These are phyloP conservation scores for Oemleria cerasiformis DNA, from an alignment of 306 rosid species.

Conservation along the genomic window DNA sequence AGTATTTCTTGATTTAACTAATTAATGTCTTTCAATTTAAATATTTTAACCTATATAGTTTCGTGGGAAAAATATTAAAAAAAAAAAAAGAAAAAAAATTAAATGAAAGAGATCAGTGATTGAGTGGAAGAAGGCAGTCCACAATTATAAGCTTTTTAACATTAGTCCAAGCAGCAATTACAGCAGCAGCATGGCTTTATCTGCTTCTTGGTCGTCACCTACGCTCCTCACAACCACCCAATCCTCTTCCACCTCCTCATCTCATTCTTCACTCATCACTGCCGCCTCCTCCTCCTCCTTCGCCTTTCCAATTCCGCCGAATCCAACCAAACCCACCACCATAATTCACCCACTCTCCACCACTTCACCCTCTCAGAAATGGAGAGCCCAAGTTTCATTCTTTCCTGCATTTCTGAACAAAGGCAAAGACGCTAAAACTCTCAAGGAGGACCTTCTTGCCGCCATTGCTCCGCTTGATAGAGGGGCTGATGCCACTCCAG, in stretches of 20 bases:
- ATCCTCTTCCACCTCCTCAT: slow-evolving; percentile 13
- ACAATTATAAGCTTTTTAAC: too few species aligned
- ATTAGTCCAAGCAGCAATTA: too few species aligned
- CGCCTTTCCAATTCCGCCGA: slow-evolving; percentile 20
- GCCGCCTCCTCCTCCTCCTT: slow-evolving; percentile 6
- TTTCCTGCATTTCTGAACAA: slow-evolving; percentile 62
- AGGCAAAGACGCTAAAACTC: slow-evolving; percentile 48
- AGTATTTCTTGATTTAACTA: too few species aligned
- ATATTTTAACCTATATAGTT: too few species aligned
- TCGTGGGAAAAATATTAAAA: too few species aligned
- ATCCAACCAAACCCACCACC: slow-evolving; percentile 36
- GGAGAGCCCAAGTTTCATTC: slow-evolving; percentile 68
- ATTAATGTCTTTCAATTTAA: too few species aligned
- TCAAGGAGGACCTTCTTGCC: slow-evolving; percentile 74
- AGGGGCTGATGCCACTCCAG: slow-evolving; percentile 78
- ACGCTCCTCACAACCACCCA: slow-evolving; percentile 25
- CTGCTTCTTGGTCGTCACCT: slow-evolving; percentile 39
- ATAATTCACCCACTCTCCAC: slow-evolving; percentile 10
- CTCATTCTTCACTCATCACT: too few species aligned
- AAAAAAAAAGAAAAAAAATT: too few species aligned
- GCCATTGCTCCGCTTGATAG: slow-evolving; percentile 76
- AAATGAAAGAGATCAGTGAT: too few species aligned
- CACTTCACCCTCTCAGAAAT: slow-evolving; percentile 34
- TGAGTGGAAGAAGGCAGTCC: too few species aligned
- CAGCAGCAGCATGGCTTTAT: slow-evolving; percentile 47